These are phyloP conservation scores for Xylaria acuta DNA, from an alignment of 495 filamentous ascomycete species.

Conservation along the genomic window DNA sequence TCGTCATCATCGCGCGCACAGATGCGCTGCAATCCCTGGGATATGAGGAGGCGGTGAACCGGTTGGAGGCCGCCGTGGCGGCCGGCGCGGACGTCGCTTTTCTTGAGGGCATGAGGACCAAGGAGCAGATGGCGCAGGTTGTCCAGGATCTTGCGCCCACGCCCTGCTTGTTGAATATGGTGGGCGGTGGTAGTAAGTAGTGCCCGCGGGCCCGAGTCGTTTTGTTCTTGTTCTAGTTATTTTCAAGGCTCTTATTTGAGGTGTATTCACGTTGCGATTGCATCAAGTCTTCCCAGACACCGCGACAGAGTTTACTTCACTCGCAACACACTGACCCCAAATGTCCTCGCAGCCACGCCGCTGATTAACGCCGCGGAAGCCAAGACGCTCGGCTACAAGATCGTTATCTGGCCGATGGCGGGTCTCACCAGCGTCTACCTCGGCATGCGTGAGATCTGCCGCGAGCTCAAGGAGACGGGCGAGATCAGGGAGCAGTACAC, in stretches of 20 bases:
- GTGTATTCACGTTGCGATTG: neutral
- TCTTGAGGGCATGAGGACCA: constrained; percentile 66
- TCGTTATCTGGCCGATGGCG: constrained; percentile 67
- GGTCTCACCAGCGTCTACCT: constrained; percentile 58
- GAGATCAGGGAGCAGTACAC: constrained; percentile 39
- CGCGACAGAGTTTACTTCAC: neutral
- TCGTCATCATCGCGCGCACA: constrained; percentile 73
- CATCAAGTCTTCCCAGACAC: neutral
- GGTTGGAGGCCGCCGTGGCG: constrained; percentile 62
- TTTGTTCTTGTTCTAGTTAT: neutral
- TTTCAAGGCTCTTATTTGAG: neutral
- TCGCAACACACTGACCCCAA: neutral
- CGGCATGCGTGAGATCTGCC: constrained; percentile 54
- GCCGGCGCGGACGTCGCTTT: constrained; percentile 70
- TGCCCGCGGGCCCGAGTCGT: neutral
- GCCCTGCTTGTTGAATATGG: constrained; percentile 69
- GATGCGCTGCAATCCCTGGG: constrained; percentile 69
- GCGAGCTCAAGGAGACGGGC: constrained; percentile 56
- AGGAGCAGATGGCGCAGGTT: constrained; percentile 58
- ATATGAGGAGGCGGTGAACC: constrained; percentile 64
- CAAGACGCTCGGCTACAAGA: constrained; percentile 64
- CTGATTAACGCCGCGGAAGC: constrained; percentile 62
- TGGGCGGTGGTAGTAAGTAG: constrained; percentile 56
- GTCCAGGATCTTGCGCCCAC: constrained; percentile 56
- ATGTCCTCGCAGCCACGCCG: constrained; percentile 52